Conservation (phyloP, 805 yeast genomes). For the Cyberlindnera petersonii region DNA sequence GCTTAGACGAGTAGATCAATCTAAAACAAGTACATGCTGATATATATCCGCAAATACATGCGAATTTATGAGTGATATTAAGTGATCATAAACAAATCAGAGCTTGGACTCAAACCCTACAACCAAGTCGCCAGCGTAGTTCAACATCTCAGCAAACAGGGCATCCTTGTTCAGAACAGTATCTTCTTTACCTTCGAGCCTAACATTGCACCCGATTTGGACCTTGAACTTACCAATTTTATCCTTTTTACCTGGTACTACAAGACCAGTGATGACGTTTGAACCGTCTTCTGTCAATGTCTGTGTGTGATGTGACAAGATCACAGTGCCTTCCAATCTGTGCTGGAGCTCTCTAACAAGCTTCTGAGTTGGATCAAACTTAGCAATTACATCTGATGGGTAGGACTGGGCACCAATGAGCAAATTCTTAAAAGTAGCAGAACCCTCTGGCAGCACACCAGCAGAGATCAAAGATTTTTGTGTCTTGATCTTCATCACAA, state of each 20-base stretch:
- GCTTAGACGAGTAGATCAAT: too few species aligned
- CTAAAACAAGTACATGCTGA: too few species aligned
- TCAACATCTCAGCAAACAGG: conserved; percentile 64
- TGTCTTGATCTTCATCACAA: conserved; percentile 59
- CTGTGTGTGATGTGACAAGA: conserved; percentile 62
- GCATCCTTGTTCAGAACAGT: conserved; percentile 69
- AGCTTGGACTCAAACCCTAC: conserved; percentile 31
- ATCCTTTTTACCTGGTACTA: conserved; percentile 60
- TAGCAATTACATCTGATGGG: conserved; percentile 38
- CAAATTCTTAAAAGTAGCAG: conserved; percentile 59
- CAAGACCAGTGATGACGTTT: conserved; percentile 73
- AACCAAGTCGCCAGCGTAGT: conserved; percentile 65
- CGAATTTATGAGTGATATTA: not conserved
- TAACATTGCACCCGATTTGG: conserved; percentile 67
- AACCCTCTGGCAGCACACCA: conserved; percentile 46
- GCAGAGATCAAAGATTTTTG: conserved; percentile 41
- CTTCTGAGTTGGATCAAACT: conserved; percentile 58
- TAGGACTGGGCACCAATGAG: conserved; percentile 29
- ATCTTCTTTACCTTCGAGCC: conserved; percentile 51
- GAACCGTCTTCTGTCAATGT: conserved; percentile 50
- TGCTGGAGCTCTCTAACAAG: conserved; percentile 57
- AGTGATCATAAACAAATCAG: conserved; percentile 18
- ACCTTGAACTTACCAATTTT: conserved; percentile 68
- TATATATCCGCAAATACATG: too few species aligned
- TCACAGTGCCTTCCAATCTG: conserved; percentile 61